A percentile compares a stretch with the other conserved stretches of the same genome.
phyloP scores from a whole-genome alignment of 371 early-diverging fungal species.

The Apophysomyces trapeziformis region DNA sequence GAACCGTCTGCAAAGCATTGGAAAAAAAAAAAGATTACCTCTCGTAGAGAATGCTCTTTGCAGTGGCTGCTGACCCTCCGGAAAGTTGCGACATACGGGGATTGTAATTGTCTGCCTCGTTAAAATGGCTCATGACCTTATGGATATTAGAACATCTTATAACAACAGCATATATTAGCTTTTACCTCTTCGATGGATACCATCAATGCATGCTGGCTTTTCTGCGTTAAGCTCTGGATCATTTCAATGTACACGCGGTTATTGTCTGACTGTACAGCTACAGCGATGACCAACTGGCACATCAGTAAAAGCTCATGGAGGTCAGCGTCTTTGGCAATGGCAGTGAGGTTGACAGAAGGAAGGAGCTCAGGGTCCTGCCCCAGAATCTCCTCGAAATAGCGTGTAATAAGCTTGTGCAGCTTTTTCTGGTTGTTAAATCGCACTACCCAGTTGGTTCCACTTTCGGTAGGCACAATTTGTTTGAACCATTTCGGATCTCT shows the following conservation, averaged over 20 bases:
- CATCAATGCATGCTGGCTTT: conserved; percentile 89
- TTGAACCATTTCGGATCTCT: conserved; percentile 94
- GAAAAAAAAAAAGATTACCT: conserved; percentile 9
- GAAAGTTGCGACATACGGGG: conserved; percentile 40
- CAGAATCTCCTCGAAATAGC: conserved; percentile 89
- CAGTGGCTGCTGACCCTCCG: conserved; percentile 28
- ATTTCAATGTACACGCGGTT: conserved; percentile 84
- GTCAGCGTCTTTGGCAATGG: conserved; percentile 86
- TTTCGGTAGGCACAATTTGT: conserved; percentile 62
- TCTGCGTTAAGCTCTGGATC: conserved; percentile 82
- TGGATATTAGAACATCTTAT: not conserved
- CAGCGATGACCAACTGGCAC: conserved; percentile 79
- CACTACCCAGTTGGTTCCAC: conserved; percentile 88
- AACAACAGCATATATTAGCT: conserved; percentile 6
- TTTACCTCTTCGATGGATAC: conserved; percentile 80
- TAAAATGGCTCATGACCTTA: conserved; percentile 50
- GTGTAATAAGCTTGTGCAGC: conserved; percentile 80
- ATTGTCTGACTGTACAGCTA: conserved; percentile 88
- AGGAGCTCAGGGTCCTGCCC: conserved; percentile 62
- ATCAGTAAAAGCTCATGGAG: conserved; percentile 74
- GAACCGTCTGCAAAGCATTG: not conserved
- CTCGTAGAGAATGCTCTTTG: conserved; percentile 30
- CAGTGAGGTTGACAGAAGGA: conserved; percentile 70
- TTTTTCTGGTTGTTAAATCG: conserved; percentile 90
- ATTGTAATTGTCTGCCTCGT: conserved; percentile 29